phyloP scores from a whole-genome alignment of 768 basidiomycete species.

The Pleurotus djamor region DNA sequence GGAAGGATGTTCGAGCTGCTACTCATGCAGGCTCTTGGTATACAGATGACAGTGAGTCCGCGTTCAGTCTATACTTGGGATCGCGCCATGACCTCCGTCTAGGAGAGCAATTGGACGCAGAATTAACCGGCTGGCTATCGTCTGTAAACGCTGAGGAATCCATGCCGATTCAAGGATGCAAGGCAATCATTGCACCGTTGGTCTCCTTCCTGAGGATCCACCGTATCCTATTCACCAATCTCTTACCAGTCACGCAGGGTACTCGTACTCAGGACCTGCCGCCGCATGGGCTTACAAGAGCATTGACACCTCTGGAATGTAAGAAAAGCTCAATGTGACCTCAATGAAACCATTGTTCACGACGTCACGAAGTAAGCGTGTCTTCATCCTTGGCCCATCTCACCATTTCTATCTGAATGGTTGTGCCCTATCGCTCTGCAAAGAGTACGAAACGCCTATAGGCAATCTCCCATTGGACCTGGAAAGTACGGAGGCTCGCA shows the following conservation, averaged over 20 bases:
- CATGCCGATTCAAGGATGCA: slow-evolving; percentile 53
- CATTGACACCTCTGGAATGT: slow-evolving; percentile 84
- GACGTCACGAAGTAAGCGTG: slow-evolving; percentile 62
- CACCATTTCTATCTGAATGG: slow-evolving; percentile 88
- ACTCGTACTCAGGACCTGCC: slow-evolving; percentile 88
- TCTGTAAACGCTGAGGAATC: slow-evolving; percentile 43
- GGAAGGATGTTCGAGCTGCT: slow-evolving; percentile 67
- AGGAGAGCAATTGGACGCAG: slow-evolving; percentile 57
- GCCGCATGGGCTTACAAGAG: slow-evolving; percentile 97
- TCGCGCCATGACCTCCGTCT: slow-evolving; percentile 12
- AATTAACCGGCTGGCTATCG: slow-evolving; percentile 65
- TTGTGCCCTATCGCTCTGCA: slow-evolving; percentile 83
- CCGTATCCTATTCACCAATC: slow-evolving; percentile 1
- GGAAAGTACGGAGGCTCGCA: slow-evolving; percentile 52
- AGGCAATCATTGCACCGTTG: slow-evolving; percentile 95
- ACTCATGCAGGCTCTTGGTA: slow-evolving; percentile 95
- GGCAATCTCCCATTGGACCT: slow-evolving; percentile 79
- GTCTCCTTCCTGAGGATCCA: slow-evolving; percentile 20
- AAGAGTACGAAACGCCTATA: slow-evolving; percentile 79
- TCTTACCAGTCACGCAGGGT: slow-evolving; percentile 84
- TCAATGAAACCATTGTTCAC: slow-evolving; percentile 3
- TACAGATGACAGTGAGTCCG: slow-evolving; percentile 53
- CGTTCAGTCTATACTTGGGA: background rate
- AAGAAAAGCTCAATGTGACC: slow-evolving; percentile 21
- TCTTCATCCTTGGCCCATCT: slow-evolving; percentile 95